Evolutionary conservation across 1,284 basidiomycete genomes (phyloP).

Genomic region (Sanghuangporus baumii): DNA sequence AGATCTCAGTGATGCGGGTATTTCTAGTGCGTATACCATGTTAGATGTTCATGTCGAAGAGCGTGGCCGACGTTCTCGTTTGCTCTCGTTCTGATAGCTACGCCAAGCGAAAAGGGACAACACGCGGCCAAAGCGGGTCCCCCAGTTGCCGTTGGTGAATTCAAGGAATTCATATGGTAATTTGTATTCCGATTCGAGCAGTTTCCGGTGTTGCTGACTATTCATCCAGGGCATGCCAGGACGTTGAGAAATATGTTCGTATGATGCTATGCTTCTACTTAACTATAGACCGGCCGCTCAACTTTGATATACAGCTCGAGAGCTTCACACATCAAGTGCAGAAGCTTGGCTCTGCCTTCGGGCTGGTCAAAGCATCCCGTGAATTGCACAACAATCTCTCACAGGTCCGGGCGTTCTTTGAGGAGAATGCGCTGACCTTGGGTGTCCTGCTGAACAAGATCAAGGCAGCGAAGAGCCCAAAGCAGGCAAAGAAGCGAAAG

Average conservation of each 20-base stretch:
- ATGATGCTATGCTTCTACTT: not conserved
- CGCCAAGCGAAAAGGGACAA: not conserved
- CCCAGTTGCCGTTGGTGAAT: constrained; percentile 3
- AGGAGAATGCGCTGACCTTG: constrained; percentile 6
- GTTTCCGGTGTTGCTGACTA: not conserved
- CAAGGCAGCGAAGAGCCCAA: constrained; percentile 7
- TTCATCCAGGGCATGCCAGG: constrained; percentile 4
- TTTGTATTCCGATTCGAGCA: not conserved
- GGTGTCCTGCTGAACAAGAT: constrained; percentile 6
- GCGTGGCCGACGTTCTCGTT: too few relatives aligned
- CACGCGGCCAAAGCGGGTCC: not conserved
- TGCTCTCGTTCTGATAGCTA: not conserved
- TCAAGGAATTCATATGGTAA: constrained; percentile 12
- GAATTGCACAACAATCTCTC: constrained; percentile 1
- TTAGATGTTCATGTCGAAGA: not conserved
- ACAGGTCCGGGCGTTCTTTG: constrained; percentile 6
- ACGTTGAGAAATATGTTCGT: constrained; percentile 11
- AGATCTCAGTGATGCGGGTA: not conserved
- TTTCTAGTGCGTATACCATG: not conserved
- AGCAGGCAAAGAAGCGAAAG: constrained; percentile 9
- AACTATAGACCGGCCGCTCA: not conserved
- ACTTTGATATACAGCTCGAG: not conserved
- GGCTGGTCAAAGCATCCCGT: constrained; percentile 7
- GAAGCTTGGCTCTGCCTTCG: constrained; percentile 13
- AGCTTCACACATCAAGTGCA: constrained; percentile 14